Conservation (phyloP, 2,329 filamentous ascomycete species). For the Colletotrichum scovillei region DNA sequence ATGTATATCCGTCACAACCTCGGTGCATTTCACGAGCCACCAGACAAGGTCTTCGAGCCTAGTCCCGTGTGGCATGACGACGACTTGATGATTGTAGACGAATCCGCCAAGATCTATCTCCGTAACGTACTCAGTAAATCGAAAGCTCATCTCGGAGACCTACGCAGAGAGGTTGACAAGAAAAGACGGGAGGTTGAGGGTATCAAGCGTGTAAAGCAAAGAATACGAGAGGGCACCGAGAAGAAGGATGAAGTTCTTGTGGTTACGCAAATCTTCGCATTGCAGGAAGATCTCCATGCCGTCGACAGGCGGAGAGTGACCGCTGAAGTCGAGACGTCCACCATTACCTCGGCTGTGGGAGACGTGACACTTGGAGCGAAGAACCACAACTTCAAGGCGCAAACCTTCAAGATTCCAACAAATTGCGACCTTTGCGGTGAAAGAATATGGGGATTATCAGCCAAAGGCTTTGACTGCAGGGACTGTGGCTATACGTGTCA, state of each 20-base stretch:
- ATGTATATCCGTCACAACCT: constrained; percentile 98
- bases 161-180: constrained; percentile 85
- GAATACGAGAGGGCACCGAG: constrained; percentile 84
- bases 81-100: constrained; percentile 85
- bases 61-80: constrained; percentile 98
- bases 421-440: constrained; percentile 98
- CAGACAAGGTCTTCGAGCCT: constrained; percentile 88
- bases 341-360: constrained; percentile 90
- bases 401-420: constrained; percentile 98
- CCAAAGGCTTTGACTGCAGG: constrained; percentile 95
- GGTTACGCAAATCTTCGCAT: constrained; percentile 82
- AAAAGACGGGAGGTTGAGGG: constrained; percentile 88
- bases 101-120: constrained; percentile 87
- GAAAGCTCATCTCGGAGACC: constrained; percentile 83
- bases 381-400: constrained; percentile 98
- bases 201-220: constrained; percentile 78
- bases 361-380: constrained; percentile 93
- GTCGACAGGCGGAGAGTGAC: constrained; percentile 86
- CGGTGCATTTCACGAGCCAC: constrained; percentile 82
- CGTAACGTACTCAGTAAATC: constrained; percentile 93
- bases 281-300: constrained; percentile 88
- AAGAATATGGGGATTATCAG: constrained; percentile 95
- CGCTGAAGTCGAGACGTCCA: constrained; percentile 92
- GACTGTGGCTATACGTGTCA: constrained; percentile 99
- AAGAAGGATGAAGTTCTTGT: constrained; percentile 90